Percentiles rank a stretch among this genome's conserved stretches.
Conservation (phyloP, 139 green algal species). For the Bryopsis sp. region DNA sequence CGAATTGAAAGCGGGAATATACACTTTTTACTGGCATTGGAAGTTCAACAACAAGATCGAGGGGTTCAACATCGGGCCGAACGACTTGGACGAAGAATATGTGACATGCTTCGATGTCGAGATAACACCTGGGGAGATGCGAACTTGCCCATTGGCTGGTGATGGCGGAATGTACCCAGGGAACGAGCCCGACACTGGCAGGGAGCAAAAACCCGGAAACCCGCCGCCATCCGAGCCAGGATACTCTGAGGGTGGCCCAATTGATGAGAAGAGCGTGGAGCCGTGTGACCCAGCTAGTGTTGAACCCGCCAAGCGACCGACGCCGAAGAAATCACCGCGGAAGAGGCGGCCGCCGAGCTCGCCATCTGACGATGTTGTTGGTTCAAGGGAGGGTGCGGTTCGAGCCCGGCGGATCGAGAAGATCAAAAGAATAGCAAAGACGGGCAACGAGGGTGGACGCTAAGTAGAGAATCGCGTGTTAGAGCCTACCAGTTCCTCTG, state of each 20-base stretch:
- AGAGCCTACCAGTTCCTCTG: no score
- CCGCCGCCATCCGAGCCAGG: no score
- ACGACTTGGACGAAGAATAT: neutral
- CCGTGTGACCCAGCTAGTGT: neutral
- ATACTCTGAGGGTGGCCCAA: neutral
- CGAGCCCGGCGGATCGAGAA: no score
- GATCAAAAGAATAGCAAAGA: no score
- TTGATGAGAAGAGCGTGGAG: neutral
- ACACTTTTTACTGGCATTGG: neutral
- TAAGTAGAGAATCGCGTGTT: no score
- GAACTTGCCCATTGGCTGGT: neutral
- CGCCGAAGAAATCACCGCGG: no score
- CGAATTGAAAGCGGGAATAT: neutral
- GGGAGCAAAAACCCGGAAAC: neutral
- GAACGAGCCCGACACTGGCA: neutral
- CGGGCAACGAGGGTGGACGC: no score
- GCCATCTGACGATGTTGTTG: no score
- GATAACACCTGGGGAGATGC: neutral
- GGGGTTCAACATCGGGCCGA: neutral
- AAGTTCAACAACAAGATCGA: neutral
- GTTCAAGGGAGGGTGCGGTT: no score
- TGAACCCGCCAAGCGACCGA: no score
- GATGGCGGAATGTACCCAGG: neutral
- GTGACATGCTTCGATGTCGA: neutral
- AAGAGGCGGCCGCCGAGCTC: no score